Evolutionary conservation across 2,329 filamentous ascomycete species (phyloP).

Genomic region (Podosphaera fusca): DNA sequence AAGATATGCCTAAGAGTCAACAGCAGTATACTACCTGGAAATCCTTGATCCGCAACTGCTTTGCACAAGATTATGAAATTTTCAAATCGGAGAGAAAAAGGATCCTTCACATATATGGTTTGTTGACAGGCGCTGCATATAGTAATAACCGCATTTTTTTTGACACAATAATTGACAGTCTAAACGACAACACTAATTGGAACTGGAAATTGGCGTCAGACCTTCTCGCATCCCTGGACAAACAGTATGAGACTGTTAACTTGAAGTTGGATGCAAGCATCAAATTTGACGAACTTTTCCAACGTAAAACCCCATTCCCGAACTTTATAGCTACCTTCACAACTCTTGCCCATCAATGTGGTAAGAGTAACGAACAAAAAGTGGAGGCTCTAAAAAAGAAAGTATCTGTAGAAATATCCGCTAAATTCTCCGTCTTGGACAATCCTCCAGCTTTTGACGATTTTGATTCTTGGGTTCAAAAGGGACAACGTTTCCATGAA

Average conservation of each 20-base stretch:
- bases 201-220: neutral
- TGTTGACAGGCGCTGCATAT: no score
- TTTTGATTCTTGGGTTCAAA: neutral
- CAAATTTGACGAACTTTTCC: neutral
- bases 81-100: no score
- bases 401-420: neutral
- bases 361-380: neutral
- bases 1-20: no score
- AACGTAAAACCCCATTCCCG: neutral
- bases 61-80: no score
- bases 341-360: neutral
- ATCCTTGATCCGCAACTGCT: no score
- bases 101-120: no score
- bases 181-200: neutral
- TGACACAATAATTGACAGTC: neutral
- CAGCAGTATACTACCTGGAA: no score
- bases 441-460: neutral
- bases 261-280: neutral
- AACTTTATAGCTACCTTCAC: neutral
- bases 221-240: neutral
- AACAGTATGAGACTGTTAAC: neutral
- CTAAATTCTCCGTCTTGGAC: neutral
- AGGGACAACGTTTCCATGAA: neutral
- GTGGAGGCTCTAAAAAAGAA: neutral
- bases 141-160: neutral